These are phyloP conservation scores for Neurospora sp. DNA, from an alignment of 495 filamentous ascomycete species.

Conservation along the genomic window DNA sequence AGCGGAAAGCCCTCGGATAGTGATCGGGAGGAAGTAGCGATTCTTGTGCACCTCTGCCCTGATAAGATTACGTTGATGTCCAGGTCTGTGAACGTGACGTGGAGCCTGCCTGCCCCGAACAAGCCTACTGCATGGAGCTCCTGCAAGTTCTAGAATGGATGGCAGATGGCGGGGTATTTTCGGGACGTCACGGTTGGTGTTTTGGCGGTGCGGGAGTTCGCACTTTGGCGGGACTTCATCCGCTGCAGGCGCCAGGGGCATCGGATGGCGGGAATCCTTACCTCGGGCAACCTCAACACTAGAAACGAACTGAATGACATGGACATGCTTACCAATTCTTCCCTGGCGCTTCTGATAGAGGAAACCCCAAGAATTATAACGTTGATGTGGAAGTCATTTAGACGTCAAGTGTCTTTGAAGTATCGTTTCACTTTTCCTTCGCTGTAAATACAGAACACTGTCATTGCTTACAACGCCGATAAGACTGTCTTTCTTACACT, in stretches of 20 bases:
- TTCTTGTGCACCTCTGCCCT: not conserved
- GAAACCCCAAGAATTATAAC: not conserved
- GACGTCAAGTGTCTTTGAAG: not conserved
- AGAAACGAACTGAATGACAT: not conserved
- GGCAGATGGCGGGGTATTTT: not conserved
- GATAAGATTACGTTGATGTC: not conserved
- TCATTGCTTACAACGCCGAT: not conserved
- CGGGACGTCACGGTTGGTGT: not conserved
- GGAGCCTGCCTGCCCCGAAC: not conserved
- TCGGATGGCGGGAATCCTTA: not conserved
- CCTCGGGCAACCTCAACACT: not conserved
- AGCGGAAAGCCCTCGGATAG: not conserved
- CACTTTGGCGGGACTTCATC: not conserved
- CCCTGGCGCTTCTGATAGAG: not conserved
- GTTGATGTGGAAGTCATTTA: not conserved
- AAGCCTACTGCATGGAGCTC: not conserved
- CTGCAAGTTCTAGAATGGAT: not conserved
- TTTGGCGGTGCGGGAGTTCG: not conserved
- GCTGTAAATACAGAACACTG: not conserved
- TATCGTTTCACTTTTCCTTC: not conserved
- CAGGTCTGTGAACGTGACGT: not conserved
- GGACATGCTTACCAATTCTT: not conserved
- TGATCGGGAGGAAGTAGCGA: not conserved
- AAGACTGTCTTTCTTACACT: not conserved
- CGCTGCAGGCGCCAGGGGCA: not conserved